Evolutionary conservation across 2,329 filamentous ascomycete species (phyloP).

Genomic region (Apiospora malaysiana): DNA sequence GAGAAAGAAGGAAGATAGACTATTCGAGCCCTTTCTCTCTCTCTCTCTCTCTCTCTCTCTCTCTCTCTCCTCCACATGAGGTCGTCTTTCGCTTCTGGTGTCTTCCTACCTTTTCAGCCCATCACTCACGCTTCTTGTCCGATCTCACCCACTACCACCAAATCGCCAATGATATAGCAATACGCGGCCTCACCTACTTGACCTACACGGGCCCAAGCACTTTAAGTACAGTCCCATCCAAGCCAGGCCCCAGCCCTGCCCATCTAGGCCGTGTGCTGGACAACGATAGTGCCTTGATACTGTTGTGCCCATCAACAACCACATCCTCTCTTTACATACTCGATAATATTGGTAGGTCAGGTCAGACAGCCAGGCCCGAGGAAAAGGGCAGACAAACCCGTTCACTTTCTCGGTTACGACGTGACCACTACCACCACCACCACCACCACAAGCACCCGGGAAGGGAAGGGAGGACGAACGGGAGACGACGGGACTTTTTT

Average conservation of each 20-base stretch:
- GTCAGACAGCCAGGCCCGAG: neutral
- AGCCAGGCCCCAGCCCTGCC: neutral
- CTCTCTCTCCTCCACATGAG: neutral
- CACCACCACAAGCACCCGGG: neutral
- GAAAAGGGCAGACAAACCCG: neutral
- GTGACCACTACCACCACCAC: neutral
- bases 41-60: neutral
- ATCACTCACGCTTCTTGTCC: neutral
- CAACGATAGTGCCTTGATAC: neutral
- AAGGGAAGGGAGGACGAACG: conserved; percentile 8
- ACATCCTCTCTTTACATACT: neutral
- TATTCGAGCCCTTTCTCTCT: neutral
- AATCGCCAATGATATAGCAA: neutral
- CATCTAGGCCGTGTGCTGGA: conserved; percentile 8
- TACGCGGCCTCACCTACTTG: neutral
- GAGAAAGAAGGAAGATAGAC: neutral
- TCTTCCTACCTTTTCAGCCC: neutral
- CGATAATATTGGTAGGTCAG: neutral
- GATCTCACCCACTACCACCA: neutral
- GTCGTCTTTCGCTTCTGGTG: conserved; percentile 7
- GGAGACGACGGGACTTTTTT: conserved; percentile 6
- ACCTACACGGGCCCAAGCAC: neutral
- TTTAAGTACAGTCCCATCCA: neutral
- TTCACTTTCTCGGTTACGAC: neutral
- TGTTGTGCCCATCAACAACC: neutral